phyloP scores from a whole-genome alignment of 495 filamentous ascomycete species.

The Annulohypoxylon nitens region DNA sequence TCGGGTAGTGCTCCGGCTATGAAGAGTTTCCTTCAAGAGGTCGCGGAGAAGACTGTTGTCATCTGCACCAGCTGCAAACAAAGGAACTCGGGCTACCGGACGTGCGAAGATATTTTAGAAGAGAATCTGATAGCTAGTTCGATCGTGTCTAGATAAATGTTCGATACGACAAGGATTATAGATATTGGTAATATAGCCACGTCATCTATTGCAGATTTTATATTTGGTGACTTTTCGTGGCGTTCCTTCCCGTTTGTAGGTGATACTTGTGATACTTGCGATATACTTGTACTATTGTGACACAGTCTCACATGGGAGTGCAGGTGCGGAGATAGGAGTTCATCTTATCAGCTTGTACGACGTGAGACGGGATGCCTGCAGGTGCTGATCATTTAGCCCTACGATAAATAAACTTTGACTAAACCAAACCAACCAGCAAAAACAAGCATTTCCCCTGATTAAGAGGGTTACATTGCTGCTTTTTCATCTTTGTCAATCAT shows the following conservation, averaged over 20 bases:
- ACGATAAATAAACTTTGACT: neutral
- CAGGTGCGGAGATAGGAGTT: neutral
- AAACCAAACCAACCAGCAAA: neutral
- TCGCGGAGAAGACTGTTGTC: slow-evolving; percentile 42
- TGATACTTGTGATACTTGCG: too few relatives aligned
- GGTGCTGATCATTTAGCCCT: neutral
- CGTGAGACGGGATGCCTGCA: too few relatives aligned
- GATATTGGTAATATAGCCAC: neutral
- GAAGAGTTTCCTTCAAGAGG: slow-evolving; percentile 39
- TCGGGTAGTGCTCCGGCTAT: slow-evolving; percentile 18
- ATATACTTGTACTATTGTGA: too few relatives aligned
- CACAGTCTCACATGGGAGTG: too few relatives aligned
- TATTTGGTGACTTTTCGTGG: neutral
- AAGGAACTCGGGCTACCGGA: slow-evolving; percentile 37
- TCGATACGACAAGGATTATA: neutral
- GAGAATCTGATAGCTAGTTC: neutral
- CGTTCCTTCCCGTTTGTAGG: neutral
- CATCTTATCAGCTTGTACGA: neutral
- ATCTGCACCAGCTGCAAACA: slow-evolving; percentile 41
- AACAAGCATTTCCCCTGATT: slow-evolving; percentile 6
- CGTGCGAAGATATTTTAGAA: slow-evolving; percentile 37
- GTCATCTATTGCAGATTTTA: neutral
- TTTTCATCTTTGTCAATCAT: neutral
- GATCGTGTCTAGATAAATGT: neutral
- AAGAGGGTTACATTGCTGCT: neutral